A percentile compares a stretch with the other conserved stretches of the same genome.
phyloP scores from a whole-genome alignment of 2,329 filamentous ascomycete species.

The Clarireedia paspali region DNA sequence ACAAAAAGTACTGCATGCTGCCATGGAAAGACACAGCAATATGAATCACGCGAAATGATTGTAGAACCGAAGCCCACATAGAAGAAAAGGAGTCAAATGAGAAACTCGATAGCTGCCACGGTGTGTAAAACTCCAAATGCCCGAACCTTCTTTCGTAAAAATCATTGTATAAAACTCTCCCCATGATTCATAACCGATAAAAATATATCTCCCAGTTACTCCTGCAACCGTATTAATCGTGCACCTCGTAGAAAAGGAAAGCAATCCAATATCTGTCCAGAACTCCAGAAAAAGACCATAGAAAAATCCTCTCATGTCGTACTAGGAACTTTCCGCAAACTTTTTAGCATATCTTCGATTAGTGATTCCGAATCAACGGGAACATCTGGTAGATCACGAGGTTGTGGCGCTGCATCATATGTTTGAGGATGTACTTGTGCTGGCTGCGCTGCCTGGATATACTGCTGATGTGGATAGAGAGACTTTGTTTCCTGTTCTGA shows the following conservation, averaged over 20 bases:
- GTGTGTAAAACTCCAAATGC: not conserved
- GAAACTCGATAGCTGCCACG: not conserved
- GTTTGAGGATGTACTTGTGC: not conserved
- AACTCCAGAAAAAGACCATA: not conserved
- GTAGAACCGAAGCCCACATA: not conserved
- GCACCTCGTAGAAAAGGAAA: not conserved
- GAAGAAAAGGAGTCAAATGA: not conserved
- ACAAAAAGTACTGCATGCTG: not conserved
- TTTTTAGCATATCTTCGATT: slow-evolving; percentile 45
- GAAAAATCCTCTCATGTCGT: not conserved
- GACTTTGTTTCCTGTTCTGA: slow-evolving; percentile 11
- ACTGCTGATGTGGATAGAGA: slow-evolving; percentile 22
- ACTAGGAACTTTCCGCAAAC: slow-evolving; percentile 33
- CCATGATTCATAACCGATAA: no score
- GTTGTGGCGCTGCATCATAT: slow-evolving; percentile 1
- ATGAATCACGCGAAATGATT: not conserved
- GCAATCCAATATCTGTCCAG: not conserved
- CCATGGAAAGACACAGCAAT: not conserved
- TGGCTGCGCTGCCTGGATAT: slow-evolving; percentile 12
- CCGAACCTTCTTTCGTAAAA: not conserved
- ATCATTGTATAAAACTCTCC: no score
- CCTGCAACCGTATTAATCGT: not conserved
- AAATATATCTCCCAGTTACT: no score
- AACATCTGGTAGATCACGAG: slow-evolving; percentile 26
- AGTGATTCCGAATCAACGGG: slow-evolving; percentile 32